These are phyloP conservation scores for Babesia caballi DNA, from an alignment of 169 alveolate species.

Conservation along the genomic window DNA sequence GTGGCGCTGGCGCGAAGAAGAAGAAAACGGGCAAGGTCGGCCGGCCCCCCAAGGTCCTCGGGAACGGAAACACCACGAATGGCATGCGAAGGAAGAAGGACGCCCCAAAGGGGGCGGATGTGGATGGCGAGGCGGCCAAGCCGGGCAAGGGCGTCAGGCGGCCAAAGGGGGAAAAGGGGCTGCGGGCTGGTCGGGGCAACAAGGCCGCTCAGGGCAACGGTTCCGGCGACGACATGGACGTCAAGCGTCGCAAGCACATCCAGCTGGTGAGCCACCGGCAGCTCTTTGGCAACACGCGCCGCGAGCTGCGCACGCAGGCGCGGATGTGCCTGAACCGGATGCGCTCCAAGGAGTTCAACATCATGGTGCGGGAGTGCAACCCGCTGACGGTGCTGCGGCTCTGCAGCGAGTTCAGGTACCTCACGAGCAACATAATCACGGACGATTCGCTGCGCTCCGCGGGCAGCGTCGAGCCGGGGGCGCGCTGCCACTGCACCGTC, in stretches of 20 bases:
- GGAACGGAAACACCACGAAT: no score
- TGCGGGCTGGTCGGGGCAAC: neutral
- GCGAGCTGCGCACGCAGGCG: neutral
- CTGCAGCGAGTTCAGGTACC: constrained; percentile 48
- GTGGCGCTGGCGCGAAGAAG: no score
- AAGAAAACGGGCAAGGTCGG: no score
- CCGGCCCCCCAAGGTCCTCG: no score
- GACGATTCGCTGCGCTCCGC: constrained; percentile 40
- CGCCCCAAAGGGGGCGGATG: no score
- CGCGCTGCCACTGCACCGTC: constrained; percentile 25
- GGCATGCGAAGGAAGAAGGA: no score
- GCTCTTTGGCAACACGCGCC: neutral
- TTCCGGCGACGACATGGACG: neutral
- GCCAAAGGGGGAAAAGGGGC: neutral
- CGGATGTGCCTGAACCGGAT: constrained; percentile 3
- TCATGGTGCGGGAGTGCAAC: constrained; percentile 25
- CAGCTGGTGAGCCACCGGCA: neutral
- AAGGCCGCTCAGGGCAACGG: neutral
- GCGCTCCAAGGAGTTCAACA: constrained; percentile 47
- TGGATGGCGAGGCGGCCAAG: neutral
- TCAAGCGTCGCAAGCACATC: neutral
- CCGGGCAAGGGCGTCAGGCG: neutral
- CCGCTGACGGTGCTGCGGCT: constrained; percentile 12
- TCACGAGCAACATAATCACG: constrained; percentile 33
- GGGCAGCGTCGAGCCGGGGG: constrained; percentile 14